These are phyloP conservation scores for Albifimbria verrucaria DNA, from an alignment of 2,329 filamentous ascomycete genomes.

Conservation along the genomic window DNA sequence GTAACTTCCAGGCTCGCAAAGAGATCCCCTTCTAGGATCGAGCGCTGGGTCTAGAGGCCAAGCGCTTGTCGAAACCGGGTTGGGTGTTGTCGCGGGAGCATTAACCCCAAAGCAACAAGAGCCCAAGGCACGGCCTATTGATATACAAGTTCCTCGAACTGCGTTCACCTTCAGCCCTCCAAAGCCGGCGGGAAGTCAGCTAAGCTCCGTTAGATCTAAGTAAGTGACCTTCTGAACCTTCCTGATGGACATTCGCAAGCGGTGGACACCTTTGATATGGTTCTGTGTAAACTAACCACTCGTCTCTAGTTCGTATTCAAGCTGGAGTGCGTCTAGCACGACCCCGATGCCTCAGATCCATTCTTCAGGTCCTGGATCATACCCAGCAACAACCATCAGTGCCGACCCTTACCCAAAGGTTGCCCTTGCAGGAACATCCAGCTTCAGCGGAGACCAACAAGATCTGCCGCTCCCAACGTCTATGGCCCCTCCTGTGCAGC, in stretches of 20 bases:
- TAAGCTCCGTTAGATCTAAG: constrained; percentile 56
- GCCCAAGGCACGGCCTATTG: constrained; percentile 45
- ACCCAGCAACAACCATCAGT: constrained; percentile 49
- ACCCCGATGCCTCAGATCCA: constrained; percentile 47
- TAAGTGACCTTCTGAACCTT: constrained; percentile 34
- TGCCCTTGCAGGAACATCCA: constrained; percentile 44
- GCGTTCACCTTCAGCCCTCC: constrained; percentile 57
- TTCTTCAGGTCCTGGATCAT: constrained; percentile 40
- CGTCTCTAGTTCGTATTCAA: constrained; percentile 50
- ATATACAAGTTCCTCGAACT: constrained; percentile 53
- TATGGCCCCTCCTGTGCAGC: constrained; percentile 49
- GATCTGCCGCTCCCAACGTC: constrained; percentile 52
- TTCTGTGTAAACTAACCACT: constrained; percentile 20
- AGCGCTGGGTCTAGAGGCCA: constrained; percentile 78
- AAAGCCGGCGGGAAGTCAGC: constrained; percentile 51
- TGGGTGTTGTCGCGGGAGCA: constrained; percentile 58
- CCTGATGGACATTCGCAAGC: background rate
- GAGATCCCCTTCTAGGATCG: constrained; percentile 82
- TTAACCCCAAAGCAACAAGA: constrained; percentile 53
- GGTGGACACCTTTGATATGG: background rate
- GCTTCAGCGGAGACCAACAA: constrained; percentile 48
- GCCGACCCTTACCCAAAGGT: constrained; percentile 52
- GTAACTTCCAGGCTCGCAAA: constrained; percentile 92
- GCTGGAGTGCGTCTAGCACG: constrained; percentile 48
- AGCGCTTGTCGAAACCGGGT: constrained; percentile 60